Evolutionary conservation across 345 rosid genomes (phyloP), one percentile per base, ranked within the genome.

Genomic region (Rhizophora apiculata): DNA sequence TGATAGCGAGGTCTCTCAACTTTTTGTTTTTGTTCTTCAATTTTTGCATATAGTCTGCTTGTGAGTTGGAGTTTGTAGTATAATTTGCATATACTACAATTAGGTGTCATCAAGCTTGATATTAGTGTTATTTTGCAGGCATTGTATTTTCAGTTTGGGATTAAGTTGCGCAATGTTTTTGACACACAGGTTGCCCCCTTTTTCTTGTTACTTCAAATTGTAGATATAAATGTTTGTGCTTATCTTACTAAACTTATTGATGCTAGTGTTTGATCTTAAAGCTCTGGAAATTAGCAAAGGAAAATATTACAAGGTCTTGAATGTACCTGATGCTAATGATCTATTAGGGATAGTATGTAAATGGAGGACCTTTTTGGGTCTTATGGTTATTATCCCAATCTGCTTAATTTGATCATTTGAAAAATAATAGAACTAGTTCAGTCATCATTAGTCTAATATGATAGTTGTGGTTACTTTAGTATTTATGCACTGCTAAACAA

Each of bases 71-170:
- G 55, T 68, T 49, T 75, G 27, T 64, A 60, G 13, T 39, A 43
- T 76, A 34, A 11, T 26, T 52, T 55, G 10, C 22, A 7, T 74
- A 26, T 55, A 59, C 72, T 60, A 48, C 59, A 68, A 56, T 22
- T 52, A 53, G 18, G 9, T 37, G 32, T 65, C 49, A 57, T 59
- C 2, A 16, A 67, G 53, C 21, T 75, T 57, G 34, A 11, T 51
- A 36, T 65, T 19, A 18, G 37, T 79, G 70, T 61, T 43, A 20
- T 73, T 78, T 66, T 80, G 67, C 66, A 94, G 98, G 98, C 98
- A 8, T 74, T 94, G 34, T 88, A 87, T 74, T 94, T 91, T 46
- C 98, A 94, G 74, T 94, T 86, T 61, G 98, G 98, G 78, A 91
- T 94, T 74, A 85, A 84, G 79, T 74, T 94, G 81, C 78, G 88